Evolutionary conservation across 2,329 filamentous ascomycete species (phyloP), one percentile per base, ranked within the genome.

Genomic region (Diaporthe vaccinii): DNA sequence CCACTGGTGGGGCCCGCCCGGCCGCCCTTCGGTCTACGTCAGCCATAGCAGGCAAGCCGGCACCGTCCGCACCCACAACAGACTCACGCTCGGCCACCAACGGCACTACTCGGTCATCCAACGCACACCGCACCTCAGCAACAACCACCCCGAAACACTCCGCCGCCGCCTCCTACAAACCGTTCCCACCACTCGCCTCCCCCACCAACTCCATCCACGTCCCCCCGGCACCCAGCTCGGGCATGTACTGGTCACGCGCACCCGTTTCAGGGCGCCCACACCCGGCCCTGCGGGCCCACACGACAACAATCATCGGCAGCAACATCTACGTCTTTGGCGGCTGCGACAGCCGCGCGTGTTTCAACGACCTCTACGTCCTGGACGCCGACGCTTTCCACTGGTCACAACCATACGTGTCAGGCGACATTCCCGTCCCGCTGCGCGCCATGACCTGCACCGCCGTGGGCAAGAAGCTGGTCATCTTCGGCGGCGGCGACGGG

Each of bases 401-500:
- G 91, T 92, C 90, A 44, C 85, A 86, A 75, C 92, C 92, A n/a
- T 86, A 88, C 78, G 90, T 93, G 36, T 88, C 89, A 15, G 92
- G 92, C 76, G 91, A 93, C 15, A 86, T 92, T 9, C 92, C 92
- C 17, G 87, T 90, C 73, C 91, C 92, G 20, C 84, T 94, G 76
- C 88, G 92, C 53, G 92, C 92, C 78, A 94, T 94, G 92, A 93
- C 92, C 8, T 93, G 91, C 80, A 94, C 92, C 6, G 91, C 92
- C 34, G 91, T 93, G 28, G 91, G 91, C 78, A 93, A 93, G 85
- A 93, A 93, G 82, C 86, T 94, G 39, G 89, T 94, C 58, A 87
- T 94, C 2, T 93, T 94, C 80, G 92, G 92, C 72, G 92, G 92
- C 59, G 92, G 92, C 74, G 92, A 94, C 79, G 92, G 92, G 0